Conservation (phyloP, 371 early-diverging fungal genomes). For the Sporodiniella umbellata region DNA sequence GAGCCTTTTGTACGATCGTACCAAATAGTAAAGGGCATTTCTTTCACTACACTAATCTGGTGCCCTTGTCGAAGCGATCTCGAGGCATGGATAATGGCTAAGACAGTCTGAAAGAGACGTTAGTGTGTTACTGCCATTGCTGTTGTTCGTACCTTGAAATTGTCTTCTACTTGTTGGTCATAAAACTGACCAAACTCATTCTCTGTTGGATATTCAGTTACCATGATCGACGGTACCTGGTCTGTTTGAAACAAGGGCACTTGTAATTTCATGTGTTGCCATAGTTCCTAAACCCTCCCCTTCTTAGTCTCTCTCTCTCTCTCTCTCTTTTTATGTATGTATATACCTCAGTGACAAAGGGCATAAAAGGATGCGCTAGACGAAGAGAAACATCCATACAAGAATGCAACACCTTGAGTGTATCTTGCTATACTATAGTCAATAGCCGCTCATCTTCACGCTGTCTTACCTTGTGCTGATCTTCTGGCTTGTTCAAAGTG, state of each 20-base stretch:
- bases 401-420: conserved; percentile 58
- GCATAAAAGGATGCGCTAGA: conserved; percentile 97
- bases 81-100: conserved; percentile 61
- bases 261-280: conserved; percentile 48
- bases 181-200: conserved; percentile 28
- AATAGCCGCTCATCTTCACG: no score
- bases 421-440: conserved; percentile 19
- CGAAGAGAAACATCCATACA: conserved; percentile 83
- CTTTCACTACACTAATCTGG: conserved; percentile 49
- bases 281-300: conserved; percentile 66
- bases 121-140: background rate
- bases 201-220: conserved; percentile 47
- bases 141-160: conserved; percentile 57
- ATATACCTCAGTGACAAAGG: conserved; percentile 98
- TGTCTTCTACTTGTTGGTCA: conserved; percentile 48
- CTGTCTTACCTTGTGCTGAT: conserved; percentile 40
- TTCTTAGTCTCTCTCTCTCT: no score
- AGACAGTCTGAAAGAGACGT: conserved; percentile 25
- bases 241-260: conserved; percentile 11
- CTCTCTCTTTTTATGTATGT: no score
- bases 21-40: conserved; percentile 53
- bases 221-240: conserved; percentile 48
- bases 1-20: conserved; percentile 30
- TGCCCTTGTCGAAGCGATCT: conserved; percentile 63
- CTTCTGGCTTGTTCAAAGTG: conserved; percentile 43